Base-by-base conservation (phyloP, 2,329 filamentous ascomycete genomes). In the Colletotrichum destructivum region DNA sequence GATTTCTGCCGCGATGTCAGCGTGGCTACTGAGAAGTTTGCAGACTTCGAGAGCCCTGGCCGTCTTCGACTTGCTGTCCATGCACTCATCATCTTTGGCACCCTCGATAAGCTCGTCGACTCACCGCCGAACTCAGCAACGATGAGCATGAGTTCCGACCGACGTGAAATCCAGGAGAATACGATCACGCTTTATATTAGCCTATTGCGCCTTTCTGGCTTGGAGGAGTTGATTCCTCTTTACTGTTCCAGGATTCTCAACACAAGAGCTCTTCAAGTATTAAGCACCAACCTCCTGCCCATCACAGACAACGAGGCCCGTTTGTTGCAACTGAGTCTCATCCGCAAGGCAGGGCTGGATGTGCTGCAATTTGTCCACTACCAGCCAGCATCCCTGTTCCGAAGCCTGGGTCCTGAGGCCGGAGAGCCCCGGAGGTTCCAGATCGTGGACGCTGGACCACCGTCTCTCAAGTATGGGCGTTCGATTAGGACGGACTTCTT, bases 101-200 rank as follows among this genome's bases (percentile, higher is more conserved):
- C 94, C 18, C 87, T 96, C 51, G 90, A 91, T 76, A 87, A 86
- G 57, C 83, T 93, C 18, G 86, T 86, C 76, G 80, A 35, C 66
- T 72, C 56, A 74, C 77, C 62, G 61, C 64, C 74, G 75, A 76
- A 57, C 73, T 66, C 66, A 82, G 85, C 59, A 84, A 86, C 60
- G 77, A 77, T 70, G 79, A 79, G 35, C 76, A 31, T n/a, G 12
- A 66, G 71, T 12, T 42, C 51, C n/a, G 78, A 83, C 23, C 78
- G 81, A 65, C 81, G 83, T 44, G 83, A 85, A 62, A 87, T 87
- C 18, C 88, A 91, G 74, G 93, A 97, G 77, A 94, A 93, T 77
- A 90, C 96, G 57, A 86, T 98, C 63, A 90, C 93, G 1, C 91
- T 90, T 4, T 98, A 98, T 79, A 92, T 97, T 66, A 93, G 93